Evolutionary conservation across 2,329 filamentous ascomycete species (phyloP).

Genomic region (Dactylellina haptotyla): DNA sequence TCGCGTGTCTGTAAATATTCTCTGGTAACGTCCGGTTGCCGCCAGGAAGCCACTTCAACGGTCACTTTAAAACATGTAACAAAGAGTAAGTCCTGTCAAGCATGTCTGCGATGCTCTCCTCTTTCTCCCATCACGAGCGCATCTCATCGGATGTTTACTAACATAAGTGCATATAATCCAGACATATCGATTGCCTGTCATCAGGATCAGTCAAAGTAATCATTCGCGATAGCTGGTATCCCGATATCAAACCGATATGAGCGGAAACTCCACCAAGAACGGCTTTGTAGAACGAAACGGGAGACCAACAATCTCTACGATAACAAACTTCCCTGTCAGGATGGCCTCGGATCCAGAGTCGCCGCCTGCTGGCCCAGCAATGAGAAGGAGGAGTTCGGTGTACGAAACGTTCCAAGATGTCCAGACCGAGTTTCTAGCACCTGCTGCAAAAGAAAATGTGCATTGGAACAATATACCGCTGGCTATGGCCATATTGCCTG

Average conservation of each 20-base stretch:
- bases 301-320: slow-evolving; percentile 29
- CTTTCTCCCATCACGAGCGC: slow-evolving; percentile 18
- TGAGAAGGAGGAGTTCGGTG: slow-evolving; percentile 45
- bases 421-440: slow-evolving; percentile 41
- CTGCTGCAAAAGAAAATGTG: slow-evolving; percentile 46
- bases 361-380: not conserved
- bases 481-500: slow-evolving; percentile 83
- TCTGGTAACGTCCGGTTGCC: slow-evolving; percentile 19
- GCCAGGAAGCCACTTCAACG: slow-evolving; percentile 6
- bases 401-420: slow-evolving; percentile 50
- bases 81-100: slow-evolving; percentile 26
- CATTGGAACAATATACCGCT: slow-evolving; percentile 83
- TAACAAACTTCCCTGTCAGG: slow-evolving; percentile 24
- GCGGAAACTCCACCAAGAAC: not conserved
- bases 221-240: not conserved
- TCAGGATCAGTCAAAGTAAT: slow-evolving; percentile 22
- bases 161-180: slow-evolving; percentile 12
- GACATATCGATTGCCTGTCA: slow-evolving; percentile 24
- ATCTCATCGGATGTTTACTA: slow-evolving; percentile 24
- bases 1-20: slow-evolving; percentile 36
- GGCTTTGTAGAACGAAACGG: slow-evolving; percentile 26
- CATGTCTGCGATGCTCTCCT: slow-evolving; percentile 16
- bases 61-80: slow-evolving; percentile 46
- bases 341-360: slow-evolving; percentile 22
- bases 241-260: slow-evolving; percentile 6